Conservation (phyloP, 441 rosid genomes). For the Melastoma candidum region DNA sequence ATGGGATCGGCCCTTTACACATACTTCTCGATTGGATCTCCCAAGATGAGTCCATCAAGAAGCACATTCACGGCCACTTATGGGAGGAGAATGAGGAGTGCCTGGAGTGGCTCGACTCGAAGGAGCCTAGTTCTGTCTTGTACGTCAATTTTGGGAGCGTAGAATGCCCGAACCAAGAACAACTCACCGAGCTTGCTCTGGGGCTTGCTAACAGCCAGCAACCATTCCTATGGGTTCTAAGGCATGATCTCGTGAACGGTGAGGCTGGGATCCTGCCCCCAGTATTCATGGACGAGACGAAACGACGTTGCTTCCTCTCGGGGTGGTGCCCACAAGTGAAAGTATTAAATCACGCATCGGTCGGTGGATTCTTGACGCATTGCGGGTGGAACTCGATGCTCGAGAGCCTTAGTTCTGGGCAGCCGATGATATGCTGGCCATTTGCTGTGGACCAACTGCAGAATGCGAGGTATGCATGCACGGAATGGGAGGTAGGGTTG, state of each 20-base stretch:
- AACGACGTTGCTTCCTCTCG: conserved; percentile 27
- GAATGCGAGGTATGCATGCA: conserved; percentile 39
- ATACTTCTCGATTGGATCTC: too few relatives aligned
- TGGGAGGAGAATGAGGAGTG: conserved; percentile 39
- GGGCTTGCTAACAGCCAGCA: conserved; percentile 44
- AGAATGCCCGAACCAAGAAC: conserved; percentile 27
- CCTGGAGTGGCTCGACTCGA: conserved; percentile 38
- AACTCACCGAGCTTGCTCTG: conserved; percentile 44
- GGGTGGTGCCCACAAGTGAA: conserved; percentile 49
- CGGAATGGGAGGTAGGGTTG: conserved; percentile 20
- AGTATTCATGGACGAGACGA: conserved; percentile 29
- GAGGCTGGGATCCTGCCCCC: conserved; percentile 30
- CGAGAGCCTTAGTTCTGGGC: conserved; percentile 35
- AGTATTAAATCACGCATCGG: conserved; percentile 33
- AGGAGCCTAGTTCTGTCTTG: conserved; percentile 29
- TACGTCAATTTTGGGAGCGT: conserved; percentile 52
- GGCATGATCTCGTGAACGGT: conserved; percentile 38
- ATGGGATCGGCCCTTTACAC: too few relatives aligned
- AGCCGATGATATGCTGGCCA: conserved; percentile 64
- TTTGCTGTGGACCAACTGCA: conserved; percentile 56
- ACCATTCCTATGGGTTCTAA: conserved; percentile 37
- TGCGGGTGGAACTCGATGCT: conserved; percentile 53
- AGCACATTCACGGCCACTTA: conserved; percentile 14
- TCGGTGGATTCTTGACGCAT: conserved; percentile 44
- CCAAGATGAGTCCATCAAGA: too few relatives aligned